Conservation (phyloP, 306 rosid genomes). For the Heteromeles arbutifolia region DNA sequence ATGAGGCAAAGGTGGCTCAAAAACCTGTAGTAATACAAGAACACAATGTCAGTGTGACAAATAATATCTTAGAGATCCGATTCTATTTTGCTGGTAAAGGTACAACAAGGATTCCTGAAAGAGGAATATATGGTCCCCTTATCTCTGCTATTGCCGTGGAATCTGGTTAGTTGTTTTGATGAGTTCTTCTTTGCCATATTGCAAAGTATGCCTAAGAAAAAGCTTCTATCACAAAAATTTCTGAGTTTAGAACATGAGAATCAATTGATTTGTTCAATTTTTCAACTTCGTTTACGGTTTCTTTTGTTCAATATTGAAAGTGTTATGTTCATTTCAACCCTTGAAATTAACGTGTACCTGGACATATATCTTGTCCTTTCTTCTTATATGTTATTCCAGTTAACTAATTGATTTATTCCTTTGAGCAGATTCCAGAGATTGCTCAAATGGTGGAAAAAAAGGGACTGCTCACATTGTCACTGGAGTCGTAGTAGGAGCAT, state of each 20-base stretch:
- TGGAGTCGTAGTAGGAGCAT: constrained; percentile 35
- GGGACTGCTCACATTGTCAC: constrained; percentile 13
- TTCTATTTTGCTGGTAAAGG: constrained; percentile 63
- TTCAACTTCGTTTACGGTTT: background rate
- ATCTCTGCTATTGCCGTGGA: constrained; percentile 60
- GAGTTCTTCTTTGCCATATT: background rate
- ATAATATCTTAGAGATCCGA: constrained; percentile 48
- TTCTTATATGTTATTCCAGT: background rate
- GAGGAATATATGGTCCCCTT: constrained; percentile 68
- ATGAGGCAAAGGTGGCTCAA: constrained; percentile 29
- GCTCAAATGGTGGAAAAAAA: constrained; percentile 32
- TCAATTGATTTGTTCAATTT: background rate
- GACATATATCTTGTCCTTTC: background rate
- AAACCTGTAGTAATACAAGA: constrained; percentile 29
- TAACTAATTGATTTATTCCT: background rate
- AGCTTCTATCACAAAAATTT: background rate
- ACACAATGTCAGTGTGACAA: constrained; percentile 31
- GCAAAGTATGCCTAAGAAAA: background rate
- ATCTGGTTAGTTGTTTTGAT: constrained; percentile 40
- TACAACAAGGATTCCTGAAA: constrained; percentile 49
- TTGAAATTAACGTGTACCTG: background rate
- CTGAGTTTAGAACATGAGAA: background rate
- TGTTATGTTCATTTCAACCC: background rate
- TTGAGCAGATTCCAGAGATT: constrained; percentile 36
- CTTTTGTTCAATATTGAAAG: background rate